These are phyloP conservation scores for Tolypocladium inflatum DNA, from an alignment of 2,329 filamentous ascomycete genomes.

Conservation along the genomic window DNA sequence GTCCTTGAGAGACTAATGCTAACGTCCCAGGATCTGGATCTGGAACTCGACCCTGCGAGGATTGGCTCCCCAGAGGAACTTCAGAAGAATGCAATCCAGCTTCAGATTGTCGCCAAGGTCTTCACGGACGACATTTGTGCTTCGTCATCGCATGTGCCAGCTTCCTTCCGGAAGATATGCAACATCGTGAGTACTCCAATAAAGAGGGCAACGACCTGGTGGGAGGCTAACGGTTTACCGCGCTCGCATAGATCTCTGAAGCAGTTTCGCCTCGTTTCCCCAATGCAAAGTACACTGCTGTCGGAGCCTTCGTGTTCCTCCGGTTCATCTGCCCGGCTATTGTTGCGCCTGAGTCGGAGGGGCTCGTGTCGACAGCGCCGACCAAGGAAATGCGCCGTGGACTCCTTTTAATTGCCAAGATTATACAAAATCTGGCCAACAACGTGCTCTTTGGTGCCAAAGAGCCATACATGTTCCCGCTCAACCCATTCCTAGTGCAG, in stretches of 20 bases:
- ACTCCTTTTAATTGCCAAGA: slow-evolving; percentile 59
- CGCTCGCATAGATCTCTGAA: slow-evolving; percentile 40
- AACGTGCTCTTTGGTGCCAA: slow-evolving; percentile 65
- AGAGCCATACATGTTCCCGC: slow-evolving; percentile 62
- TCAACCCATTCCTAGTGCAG: slow-evolving; percentile 59
- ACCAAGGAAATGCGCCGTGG: slow-evolving; percentile 62
- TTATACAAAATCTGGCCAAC: slow-evolving; percentile 63
- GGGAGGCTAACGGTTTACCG: neutral
- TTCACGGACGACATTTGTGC: slow-evolving; percentile 63
- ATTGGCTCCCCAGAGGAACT: slow-evolving; percentile 52
- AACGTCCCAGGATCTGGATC: slow-evolving; percentile 56
- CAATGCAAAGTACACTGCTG: slow-evolving; percentile 62
- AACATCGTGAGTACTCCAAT: slow-evolving; percentile 42
- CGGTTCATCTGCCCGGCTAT: slow-evolving; percentile 66
- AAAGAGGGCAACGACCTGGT: neutral
- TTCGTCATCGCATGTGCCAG: slow-evolving; percentile 50
- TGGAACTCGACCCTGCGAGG: slow-evolving; percentile 57
- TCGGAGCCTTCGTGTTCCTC: slow-evolving; percentile 62
- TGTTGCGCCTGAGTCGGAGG: slow-evolving; percentile 59
- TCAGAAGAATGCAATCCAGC: slow-evolving; percentile 55
- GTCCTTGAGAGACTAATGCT: slow-evolving; percentile 57
- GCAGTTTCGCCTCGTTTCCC: slow-evolving; percentile 56
- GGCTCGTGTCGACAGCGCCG: slow-evolving; percentile 49
- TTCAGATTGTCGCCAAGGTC: slow-evolving; percentile 58
- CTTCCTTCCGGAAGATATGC: slow-evolving; percentile 58